phyloP scores from a whole-genome alignment of 2,329 filamentous ascomycete species.

The Penicillium verrucosum region DNA sequence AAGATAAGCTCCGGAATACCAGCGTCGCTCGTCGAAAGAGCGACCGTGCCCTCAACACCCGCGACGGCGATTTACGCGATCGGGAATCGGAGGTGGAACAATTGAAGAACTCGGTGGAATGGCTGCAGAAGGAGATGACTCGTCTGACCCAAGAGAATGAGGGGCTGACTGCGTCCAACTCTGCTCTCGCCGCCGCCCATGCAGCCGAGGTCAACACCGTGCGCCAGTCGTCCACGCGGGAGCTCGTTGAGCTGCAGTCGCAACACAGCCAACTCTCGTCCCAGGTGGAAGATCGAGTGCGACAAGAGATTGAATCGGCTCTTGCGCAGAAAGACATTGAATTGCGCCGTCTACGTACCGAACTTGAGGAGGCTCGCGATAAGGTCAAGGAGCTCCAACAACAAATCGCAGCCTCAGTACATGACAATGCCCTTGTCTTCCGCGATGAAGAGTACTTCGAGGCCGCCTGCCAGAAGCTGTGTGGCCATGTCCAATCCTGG shows the following conservation, averaged over 20 bases:
- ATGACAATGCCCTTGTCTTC: constrained; percentile 73
- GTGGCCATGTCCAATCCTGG: constrained; percentile 96
- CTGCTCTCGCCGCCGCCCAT: constrained; percentile 71
- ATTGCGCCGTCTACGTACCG: constrained; percentile 70
- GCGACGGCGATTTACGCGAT: constrained; percentile 69
- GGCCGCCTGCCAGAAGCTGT: constrained; percentile 87
- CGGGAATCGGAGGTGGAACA: constrained; percentile 83
- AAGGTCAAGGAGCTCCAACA: constrained; percentile 59
- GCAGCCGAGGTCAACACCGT: constrained; percentile 66
- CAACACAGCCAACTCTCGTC: constrained; percentile 62
- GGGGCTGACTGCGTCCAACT: constrained; percentile 72
- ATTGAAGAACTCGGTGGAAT: constrained; percentile 73
- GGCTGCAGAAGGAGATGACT: constrained; percentile 75
- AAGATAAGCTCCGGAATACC: constrained; percentile 59
- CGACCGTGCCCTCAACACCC: constrained; percentile 58
- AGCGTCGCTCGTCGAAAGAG: constrained; percentile 55
- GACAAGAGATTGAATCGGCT: constrained; percentile 59
- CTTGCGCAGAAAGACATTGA: constrained; percentile 81
- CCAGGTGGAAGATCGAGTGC: constrained; percentile 61
- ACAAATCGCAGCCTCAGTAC: constrained; percentile 56
- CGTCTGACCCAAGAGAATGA: constrained; percentile 81
- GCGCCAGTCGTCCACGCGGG: constrained; percentile 60
- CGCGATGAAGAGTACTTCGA: constrained; percentile 95
- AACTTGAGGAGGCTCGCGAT: constrained; percentile 69
- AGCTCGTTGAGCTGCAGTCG: constrained; percentile 66